These are phyloP conservation scores for Aurantiochytrium sp. DNA, from an alignment of 108 stramenopile species.

Conservation along the genomic window DNA sequence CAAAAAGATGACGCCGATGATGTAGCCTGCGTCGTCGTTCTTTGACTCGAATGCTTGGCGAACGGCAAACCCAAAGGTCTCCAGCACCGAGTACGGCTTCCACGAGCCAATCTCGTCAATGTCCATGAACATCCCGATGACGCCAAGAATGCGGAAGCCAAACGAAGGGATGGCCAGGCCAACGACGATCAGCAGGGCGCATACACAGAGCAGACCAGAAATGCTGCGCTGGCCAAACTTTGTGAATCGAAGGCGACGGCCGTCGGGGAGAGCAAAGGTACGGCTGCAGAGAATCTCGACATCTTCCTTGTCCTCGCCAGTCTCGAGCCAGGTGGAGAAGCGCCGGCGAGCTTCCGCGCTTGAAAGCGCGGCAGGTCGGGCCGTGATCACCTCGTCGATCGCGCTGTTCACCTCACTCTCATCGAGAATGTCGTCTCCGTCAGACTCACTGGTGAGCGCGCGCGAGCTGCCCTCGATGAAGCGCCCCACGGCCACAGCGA, in stretches of 20 bases:
- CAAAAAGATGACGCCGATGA: background rate
- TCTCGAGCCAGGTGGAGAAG: background rate
- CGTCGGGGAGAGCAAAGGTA: background rate
- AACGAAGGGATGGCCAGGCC: background rate
- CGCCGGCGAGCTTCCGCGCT: background rate
- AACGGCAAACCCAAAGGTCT: background rate
- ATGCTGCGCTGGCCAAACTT: background rate
- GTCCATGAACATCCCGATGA: constrained; percentile 25
- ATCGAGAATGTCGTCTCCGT: no score
- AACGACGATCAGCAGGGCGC: background rate
- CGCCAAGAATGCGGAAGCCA: background rate
- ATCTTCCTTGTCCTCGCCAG: background rate
- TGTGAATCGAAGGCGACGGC: background rate
- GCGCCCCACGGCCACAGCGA: background rate
- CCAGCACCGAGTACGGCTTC: background rate
- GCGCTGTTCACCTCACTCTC: no score
- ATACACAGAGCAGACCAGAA: background rate
- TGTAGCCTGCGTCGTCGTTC: background rate
- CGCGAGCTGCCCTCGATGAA: no score
- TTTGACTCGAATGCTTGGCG: background rate
- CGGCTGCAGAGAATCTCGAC: background rate
- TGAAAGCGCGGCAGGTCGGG: background rate
- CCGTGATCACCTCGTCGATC: background rate
- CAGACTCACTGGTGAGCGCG: no score
- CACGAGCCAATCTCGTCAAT: background rate